A percentile compares a stretch with the other conserved stretches of the same genome.
Evolutionary conservation across 2,329 filamentous ascomycete genomes (phyloP).

Genomic region (Hortaea werneckii): DNA sequence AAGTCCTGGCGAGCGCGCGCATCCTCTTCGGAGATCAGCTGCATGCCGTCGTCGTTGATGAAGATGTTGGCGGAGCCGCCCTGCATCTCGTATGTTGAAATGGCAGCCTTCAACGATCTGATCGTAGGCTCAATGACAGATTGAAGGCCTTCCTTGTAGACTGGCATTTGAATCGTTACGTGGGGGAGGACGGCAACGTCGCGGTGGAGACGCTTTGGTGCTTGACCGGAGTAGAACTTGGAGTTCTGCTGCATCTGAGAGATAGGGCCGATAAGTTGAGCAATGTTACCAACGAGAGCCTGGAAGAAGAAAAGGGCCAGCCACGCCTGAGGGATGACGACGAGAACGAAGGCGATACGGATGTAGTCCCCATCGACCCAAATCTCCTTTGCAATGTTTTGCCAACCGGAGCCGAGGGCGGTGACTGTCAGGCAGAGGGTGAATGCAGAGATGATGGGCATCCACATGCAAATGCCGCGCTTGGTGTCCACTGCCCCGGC

Average conservation of each 20-base stretch:
- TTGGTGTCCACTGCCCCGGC: constrained; percentile 27
- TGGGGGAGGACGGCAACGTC: constrained; percentile 32
- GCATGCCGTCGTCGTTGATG: constrained; percentile 60
- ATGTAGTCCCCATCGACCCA: constrained; percentile 43
- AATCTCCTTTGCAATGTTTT: constrained; percentile 45
- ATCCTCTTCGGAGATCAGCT: constrained; percentile 43
- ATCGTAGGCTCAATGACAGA: constrained; percentile 30
- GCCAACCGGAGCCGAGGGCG: constrained; percentile 49
- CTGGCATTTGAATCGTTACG: constrained; percentile 44
- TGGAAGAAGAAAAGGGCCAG: constrained; percentile 46
- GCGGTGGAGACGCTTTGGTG: constrained; percentile 29
- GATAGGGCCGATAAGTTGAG: constrained; percentile 36
- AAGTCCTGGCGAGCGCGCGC: constrained; percentile 36
- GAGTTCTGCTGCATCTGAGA: constrained; percentile 35
- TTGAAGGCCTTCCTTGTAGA: constrained; percentile 33
- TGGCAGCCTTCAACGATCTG: constrained; percentile 32
- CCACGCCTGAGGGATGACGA: constrained; percentile 48
- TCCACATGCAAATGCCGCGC: constrained; percentile 45
- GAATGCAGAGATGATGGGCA: constrained; percentile 42
- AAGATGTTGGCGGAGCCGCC: constrained; percentile 61
- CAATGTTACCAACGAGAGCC: constrained; percentile 30
- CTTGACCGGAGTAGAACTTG: constrained; percentile 36
- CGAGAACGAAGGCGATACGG: constrained; percentile 45
- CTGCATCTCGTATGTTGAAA: constrained; percentile 41
- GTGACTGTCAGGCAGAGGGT: constrained; percentile 44